Base-by-base conservation (phyloP, 1,284 basidiomycete genomes). In the Earliella scabrosa region DNA sequence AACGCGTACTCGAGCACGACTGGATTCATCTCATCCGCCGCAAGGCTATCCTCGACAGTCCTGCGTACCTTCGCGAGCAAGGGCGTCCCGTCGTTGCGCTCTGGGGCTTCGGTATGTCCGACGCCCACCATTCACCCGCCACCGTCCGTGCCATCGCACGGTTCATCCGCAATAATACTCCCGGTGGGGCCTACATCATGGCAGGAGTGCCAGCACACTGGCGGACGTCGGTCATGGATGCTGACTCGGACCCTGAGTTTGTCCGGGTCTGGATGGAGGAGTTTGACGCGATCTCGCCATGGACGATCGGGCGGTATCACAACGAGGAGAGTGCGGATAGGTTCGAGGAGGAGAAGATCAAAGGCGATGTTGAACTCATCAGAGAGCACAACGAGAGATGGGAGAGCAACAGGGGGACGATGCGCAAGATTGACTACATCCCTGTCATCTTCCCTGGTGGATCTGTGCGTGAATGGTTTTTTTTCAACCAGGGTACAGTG, bases 261-360 rank as follows among this genome's bases (percentile, higher is more conserved):
- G 66, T 86, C 13, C 73, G 80, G 45, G 77, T 89, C 3, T 91
- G 85, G 83, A 73, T 89, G 13, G 82, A 85, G 26, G 83, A 82
- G 35, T 88, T 90, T 57, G 89, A 92, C 63, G 87, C 87, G 1
- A 82, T 92, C 54, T 87, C 83, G 21, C 89, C 88, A 2, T 92
- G 89, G 89, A 89, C 86, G 5, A 77, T 92, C 13, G 89, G 89
- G 1, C 74, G 87, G 40, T 89, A 82, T 62, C 72, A 73, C 29
- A 79, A 77, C 55, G 80, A 85, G 58, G 74, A 77, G 43, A 81
- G 82, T 14, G 85, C 82, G 0, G 85, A 89, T 56, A 63, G 70
- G 24, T 90, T 86, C 66, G 81, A 81, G 16, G 77, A 82, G 63
- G 76, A 78, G 18, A 82, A 80, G 40, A 81, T 88, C 68, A 84